Base-by-base conservation (phyloP, 2,329 filamentous ascomycete genomes). In the Sclerotiophoma versabilis region DNA sequence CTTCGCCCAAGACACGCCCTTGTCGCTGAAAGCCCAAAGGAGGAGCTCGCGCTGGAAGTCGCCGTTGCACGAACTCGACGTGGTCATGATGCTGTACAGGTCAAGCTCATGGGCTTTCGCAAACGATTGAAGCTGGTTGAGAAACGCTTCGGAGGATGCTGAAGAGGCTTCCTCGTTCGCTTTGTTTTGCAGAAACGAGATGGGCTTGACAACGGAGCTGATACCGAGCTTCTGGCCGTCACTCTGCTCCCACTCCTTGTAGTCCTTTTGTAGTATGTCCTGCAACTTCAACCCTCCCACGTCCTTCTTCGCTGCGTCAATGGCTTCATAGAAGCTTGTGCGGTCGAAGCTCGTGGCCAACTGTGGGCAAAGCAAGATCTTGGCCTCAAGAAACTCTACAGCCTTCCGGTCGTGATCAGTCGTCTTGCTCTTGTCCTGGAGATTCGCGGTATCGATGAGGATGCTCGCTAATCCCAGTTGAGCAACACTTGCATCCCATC, bases 241-340 rank as follows among this genome's bases (percentile, higher is more conserved):
- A 45, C 74, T 76, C 10, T 77, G 77, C 10, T 76, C 77, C 90
- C 90, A 95, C 68, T 90, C 82, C 77, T 96, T 96, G 76, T 93
- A 96, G 75, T 96, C 91, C 73, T 93, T 93, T 59, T 89, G 81
- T 46, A 93, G 75, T 32, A 93, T 82, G 63, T 93, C 90, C 19
- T 82, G 77, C 61, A 92, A 74, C 30, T 76, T 78, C 38, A 95
- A 75, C 0, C 69, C 63, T 2, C 81, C 83, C 45, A 95, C 81
- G 61, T 92, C 84, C 58, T 85, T 83, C 73, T 93, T 93, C 5
- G 90, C 87, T 5, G 74, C 74, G 1, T 80, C 79, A 22, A 93
- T 81, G 49, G 84, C 77, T 4, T 81, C 71, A 68, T 84, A 91
- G 71, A 87, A 91, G 3, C 57, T 69, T 0, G 76, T 71, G 6